Evolutionary conservation across 1,139 yeast species (phyloP).

Genomic region (Meyerozyma sp.): DNA sequence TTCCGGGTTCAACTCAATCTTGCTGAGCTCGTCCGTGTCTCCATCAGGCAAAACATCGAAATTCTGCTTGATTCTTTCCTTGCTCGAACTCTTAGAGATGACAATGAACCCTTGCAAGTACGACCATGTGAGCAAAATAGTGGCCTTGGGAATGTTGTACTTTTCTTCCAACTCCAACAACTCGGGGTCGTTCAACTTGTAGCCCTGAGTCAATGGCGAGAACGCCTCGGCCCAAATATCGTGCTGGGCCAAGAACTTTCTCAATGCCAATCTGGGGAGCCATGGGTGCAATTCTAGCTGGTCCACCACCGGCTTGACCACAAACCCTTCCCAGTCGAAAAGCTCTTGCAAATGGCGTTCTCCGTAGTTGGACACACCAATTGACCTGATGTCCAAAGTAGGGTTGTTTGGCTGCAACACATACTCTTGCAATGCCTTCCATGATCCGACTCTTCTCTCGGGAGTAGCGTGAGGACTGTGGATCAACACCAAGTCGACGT

Average conservation of each 20-base stretch:
- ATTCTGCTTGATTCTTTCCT: conserved; percentile 38
- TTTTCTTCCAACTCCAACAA: conserved; percentile 25
- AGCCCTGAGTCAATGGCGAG: conserved; percentile 65
- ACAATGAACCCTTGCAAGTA: conserved; percentile 52
- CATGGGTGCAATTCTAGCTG: conserved; percentile 53
- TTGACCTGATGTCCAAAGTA: conserved; percentile 24
- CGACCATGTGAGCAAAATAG: conserved; percentile 41
- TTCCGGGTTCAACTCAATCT: conserved; percentile 28
- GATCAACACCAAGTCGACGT: conserved; percentile 40
- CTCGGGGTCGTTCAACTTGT: conserved; percentile 47
- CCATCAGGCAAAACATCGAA: conserved; percentile 30
- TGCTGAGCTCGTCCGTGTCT: conserved; percentile 16
- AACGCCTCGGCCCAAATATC: conserved; percentile 48
- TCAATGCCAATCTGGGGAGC: conserved; percentile 34
- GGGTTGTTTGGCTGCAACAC: conserved; percentile 23
- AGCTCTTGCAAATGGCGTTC: conserved; percentile 31
- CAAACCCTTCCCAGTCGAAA: conserved; percentile 29
- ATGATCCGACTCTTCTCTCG: conserved; percentile 30
- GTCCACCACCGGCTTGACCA: conserved; percentile 41
- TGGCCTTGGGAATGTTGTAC: conserved; percentile 18
- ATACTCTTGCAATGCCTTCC: conserved; percentile 37
- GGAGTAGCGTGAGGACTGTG: conserved; percentile 29
- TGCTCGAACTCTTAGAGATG: conserved; percentile 61
- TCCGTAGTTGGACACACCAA: conserved; percentile 43
- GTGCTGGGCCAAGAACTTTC: conserved; percentile 25